Percentiles rank a stretch among this genome's conserved stretches.
These are phyloP conservation scores for Stephania japonica DNA, from an alignment of 164 flowering plant species.

Conservation along the genomic window DNA sequence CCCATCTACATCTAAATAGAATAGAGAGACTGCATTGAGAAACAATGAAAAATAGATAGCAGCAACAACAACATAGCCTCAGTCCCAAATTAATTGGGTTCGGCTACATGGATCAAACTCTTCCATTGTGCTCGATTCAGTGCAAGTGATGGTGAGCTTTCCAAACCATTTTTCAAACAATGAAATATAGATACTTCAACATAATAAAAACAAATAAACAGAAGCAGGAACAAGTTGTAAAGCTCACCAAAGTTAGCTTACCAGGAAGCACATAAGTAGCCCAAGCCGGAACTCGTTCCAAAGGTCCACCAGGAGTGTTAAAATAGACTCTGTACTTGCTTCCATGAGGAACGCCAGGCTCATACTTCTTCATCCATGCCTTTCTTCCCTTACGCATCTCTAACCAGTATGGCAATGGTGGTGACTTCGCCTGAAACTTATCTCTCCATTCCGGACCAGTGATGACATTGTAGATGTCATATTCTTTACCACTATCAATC, in stretches of 20 bases:
- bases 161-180: too few species aligned
- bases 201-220: background rate
- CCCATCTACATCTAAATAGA: conserved; percentile 54
- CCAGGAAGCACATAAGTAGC: conserved; percentile 96
- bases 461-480: conserved; percentile 57
- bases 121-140: too few species aligned
- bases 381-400: conserved; percentile 93
- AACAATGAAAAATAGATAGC: too few species aligned
- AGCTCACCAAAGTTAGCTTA: conserved; percentile 19
- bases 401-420: conserved; percentile 83
- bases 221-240: background rate
- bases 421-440: conserved; percentile 60
- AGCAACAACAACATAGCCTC: too few species aligned
- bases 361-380: conserved; percentile 89
- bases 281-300: conserved; percentile 97
- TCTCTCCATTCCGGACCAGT: conserved; percentile 57
- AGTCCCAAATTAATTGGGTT: too few species aligned
- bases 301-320: conserved; percentile 83
- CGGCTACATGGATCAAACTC: too few species aligned
- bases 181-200: background rate
- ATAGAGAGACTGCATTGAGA: conserved; percentile 13
- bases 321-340: conserved; percentile 92
- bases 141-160: too few species aligned
- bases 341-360: conserved; percentile 81
- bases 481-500: conserved; percentile 67